Evolutionary conservation across 257 asterid genomes (phyloP), one percentile per base, ranked within the genome.

Genomic region (Jasminum sambac): DNA sequence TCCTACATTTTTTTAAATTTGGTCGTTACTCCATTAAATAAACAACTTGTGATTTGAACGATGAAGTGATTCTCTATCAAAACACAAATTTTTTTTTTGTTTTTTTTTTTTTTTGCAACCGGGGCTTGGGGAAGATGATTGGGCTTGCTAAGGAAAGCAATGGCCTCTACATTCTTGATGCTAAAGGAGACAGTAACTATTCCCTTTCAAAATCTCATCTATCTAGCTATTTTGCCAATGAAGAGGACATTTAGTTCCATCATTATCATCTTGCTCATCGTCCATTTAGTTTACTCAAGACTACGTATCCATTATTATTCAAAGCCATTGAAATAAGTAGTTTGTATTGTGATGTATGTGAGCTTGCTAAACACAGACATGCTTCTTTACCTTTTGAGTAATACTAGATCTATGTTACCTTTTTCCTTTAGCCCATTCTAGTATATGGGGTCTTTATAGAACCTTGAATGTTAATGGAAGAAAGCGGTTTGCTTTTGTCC

Each of bases 311-410:
- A n/a, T n/a, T n/a, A n/a, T n/a, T n/a, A n/a, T n/a, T n/a, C n/a
- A n/a, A n/a, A n/a, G n/a, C n/a, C n/a, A n/a, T n/a, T n/a, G n/a
- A n/a, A n/a, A n/a, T 58, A 57, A 17, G 5, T 1, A 4, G n/a
- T 24, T 70, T 39, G 10, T 43, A 70, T 61, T 59, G 74, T 70
- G 41, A 59, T n/a, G 9, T 39, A 13, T 70, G 67, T 70, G 74
- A 39, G 39, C 12, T 58, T 23, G 59, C 39, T 2, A 70, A 70
- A 38, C 68, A 70, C 25, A 4, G 13, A 2, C 5, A 25, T n/a
- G 58, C 10, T 6, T 40, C 58, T n/a, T 5, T 70, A 59, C 42
- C 43, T 44, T 21, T 16, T 9, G 0, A 61, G 61, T 16, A 39
- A 41, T 62, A 42, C 26, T 2, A 71, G 43, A 26, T 19, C 19